These are phyloP conservation scores for Talaromyces trachyspermus DNA, from an alignment of 495 filamentous ascomycete genomes.

Conservation along the genomic window DNA sequence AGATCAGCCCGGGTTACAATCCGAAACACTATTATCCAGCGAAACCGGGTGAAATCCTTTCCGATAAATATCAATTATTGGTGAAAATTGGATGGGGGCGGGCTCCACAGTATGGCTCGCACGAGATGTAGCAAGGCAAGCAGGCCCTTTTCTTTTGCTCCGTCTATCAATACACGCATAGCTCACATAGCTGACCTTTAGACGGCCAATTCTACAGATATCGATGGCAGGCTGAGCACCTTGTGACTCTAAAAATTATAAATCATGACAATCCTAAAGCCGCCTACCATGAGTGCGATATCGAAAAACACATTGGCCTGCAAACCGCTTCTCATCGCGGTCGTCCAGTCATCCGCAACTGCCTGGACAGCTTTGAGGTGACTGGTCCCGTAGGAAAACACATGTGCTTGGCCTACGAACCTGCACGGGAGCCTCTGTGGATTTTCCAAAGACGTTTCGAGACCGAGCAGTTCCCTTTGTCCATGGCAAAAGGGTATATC, in stretches of 20 bases:
- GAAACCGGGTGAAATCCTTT: conserved; percentile 30
- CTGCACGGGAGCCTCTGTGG: conserved; percentile 24
- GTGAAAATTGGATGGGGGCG: conserved; percentile 41
- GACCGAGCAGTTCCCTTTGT: conserved; percentile 14
- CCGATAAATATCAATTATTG: conserved; percentile 31
- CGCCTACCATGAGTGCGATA: conserved; percentile 19
- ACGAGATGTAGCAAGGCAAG: conserved; percentile 17
- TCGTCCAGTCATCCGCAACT: conserved; percentile 16
- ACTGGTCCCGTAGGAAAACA: conserved; percentile 19
- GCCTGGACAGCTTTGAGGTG: conserved; percentile 25
- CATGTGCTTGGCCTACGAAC: conserved; percentile 23
- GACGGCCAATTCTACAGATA: conserved; percentile 14
- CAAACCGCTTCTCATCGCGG: conserved; percentile 19
- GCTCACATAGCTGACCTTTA: conserved; percentile 7
- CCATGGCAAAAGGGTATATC: conserved; percentile 12
- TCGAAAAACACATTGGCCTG: conserved; percentile 15
- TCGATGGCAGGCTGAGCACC: conserved; percentile 18
- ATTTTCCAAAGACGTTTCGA: conserved; percentile 20
- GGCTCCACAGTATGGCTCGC: conserved; percentile 41
- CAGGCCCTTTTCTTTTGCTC: conserved; percentile 18
- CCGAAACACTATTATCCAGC: conserved; percentile 36
- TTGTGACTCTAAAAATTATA: conserved; percentile 22
- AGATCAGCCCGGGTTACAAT: conserved; percentile 25
- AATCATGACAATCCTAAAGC: conserved; percentile 14
- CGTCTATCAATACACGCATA: conserved; percentile 3